phyloP scores from a whole-genome alignment of 768 basidiomycete species.

The Mrakia hoshinonis region DNA sequence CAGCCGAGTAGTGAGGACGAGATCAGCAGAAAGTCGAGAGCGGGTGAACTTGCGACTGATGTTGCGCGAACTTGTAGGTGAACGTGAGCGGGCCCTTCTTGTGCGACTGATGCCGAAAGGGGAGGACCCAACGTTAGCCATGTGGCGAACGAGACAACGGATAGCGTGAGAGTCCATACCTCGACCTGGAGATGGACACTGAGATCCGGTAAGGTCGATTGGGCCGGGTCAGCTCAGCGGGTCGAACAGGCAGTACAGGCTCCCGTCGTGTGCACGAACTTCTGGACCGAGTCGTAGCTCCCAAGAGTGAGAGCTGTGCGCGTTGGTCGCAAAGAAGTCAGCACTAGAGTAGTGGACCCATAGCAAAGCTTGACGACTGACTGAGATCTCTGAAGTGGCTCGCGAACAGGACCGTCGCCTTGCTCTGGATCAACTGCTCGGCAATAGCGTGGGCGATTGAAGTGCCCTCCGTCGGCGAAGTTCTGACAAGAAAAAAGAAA shows the following conservation, averaged over 20 bases:
- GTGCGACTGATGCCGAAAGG: background rate
- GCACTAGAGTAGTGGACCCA: constrained; percentile 16
- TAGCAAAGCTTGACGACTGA: constrained; percentile 62
- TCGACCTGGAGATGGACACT: constrained; percentile 24
- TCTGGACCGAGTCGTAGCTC: constrained; percentile 2
- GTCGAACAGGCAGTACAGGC: background rate
- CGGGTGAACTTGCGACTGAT: too few species aligned
- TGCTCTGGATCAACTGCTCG: constrained; percentile 51
- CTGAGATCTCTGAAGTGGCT: constrained; percentile 75
- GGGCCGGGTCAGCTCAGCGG: too few species aligned
- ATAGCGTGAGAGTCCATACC: background rate
- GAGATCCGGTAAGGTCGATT: background rate
- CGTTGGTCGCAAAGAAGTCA: constrained; percentile 43
- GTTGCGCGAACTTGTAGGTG: background rate
- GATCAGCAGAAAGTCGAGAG: background rate
- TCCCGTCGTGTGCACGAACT: background rate
- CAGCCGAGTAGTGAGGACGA: background rate
- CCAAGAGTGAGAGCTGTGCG: constrained; percentile 3
- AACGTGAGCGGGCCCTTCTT: background rate
- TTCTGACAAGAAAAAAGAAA: constrained; percentile 47
- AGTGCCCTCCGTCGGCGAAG: constrained; percentile 67
- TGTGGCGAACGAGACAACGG: background rate
- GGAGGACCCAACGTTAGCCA: background rate
- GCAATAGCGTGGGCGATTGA: constrained; percentile 44
- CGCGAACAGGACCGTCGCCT: constrained; percentile 83